These are phyloP conservation scores for Globisporangium alternatum DNA, from an alignment of 352 stramenopile species.

Conservation along the genomic window DNA sequence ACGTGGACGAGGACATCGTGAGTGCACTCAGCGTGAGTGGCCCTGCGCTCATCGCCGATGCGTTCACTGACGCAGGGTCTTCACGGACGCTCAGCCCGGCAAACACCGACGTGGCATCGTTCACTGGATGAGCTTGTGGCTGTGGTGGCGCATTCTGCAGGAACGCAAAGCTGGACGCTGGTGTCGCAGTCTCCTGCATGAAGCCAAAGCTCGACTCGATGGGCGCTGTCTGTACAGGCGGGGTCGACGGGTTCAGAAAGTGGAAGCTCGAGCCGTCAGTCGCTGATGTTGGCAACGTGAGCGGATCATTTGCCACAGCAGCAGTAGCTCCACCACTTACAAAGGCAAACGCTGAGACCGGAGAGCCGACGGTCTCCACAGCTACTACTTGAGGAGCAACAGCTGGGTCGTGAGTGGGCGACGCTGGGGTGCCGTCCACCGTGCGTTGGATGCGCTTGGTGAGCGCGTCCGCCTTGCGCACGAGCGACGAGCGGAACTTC, in stretches of 20 bases:
- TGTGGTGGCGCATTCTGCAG: constrained; percentile 20
- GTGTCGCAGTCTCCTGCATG: constrained; percentile 21
- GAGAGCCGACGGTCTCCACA: constrained; percentile 17
- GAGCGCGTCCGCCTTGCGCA: constrained; percentile 60
- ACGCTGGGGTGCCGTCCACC: constrained; percentile 17
- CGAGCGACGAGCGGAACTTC: constrained; percentile 62
- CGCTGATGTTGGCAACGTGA: constrained; percentile 20
- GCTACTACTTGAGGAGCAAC: background rate
- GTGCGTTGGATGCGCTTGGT: constrained; percentile 63
- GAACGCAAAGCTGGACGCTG: constrained; percentile 36
- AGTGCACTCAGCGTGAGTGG: constrained; percentile 49
- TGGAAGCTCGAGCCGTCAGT: constrained; percentile 33
- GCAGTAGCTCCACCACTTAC: constrained; percentile 26
- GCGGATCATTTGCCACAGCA: constrained; percentile 18
- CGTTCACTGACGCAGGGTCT: constrained; percentile 23
- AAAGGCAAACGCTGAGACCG: constrained; percentile 54
- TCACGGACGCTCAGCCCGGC: constrained; percentile 48
- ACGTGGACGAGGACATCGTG: constrained; percentile 28
- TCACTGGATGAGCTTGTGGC: background rate
- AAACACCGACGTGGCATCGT: constrained; percentile 43
- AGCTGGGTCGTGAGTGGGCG: background rate
- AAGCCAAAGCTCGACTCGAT: constrained; percentile 39
- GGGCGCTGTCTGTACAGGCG: constrained; percentile 13
- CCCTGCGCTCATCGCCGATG: constrained; percentile 34
- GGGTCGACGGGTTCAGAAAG: constrained; percentile 37